phyloP scores from a whole-genome alignment of 306 rosid species.

The Cucumis melo region DNA sequence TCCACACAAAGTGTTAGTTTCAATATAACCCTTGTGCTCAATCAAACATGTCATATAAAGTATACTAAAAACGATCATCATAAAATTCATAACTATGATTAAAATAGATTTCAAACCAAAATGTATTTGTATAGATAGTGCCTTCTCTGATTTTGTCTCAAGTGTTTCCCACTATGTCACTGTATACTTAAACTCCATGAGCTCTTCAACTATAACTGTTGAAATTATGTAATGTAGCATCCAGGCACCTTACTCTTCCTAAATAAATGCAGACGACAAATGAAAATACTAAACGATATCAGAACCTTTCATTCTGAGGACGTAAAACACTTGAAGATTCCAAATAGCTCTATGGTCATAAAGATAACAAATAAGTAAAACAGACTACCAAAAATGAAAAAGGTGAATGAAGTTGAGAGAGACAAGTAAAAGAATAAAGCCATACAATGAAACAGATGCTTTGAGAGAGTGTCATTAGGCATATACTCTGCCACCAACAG shows the following conservation, averaged over 20 bases:
- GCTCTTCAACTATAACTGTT: not conserved
- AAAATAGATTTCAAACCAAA: not conserved
- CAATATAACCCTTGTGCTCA: not conserved
- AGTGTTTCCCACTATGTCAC: not conserved
- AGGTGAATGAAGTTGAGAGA: not conserved
- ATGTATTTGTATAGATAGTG: not conserved
- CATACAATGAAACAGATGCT: slow-evolving; percentile 24
- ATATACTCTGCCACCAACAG: slow-evolving; percentile 25
- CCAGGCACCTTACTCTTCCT: not conserved
- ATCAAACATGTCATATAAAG: too few relatives aligned
- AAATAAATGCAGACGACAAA: not conserved
- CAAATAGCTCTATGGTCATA: not conserved
- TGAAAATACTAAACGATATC: not conserved
- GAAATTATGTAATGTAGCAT: not conserved
- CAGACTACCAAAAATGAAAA: not conserved
- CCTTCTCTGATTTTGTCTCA: not conserved
- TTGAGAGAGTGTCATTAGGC: slow-evolving; percentile 26
- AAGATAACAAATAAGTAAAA: not conserved
- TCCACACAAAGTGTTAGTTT: not conserved
- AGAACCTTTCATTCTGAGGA: not conserved
- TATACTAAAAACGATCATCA: too few relatives aligned
- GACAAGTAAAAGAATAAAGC: not conserved
- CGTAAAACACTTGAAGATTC: not conserved
- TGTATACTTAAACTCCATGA: not conserved
- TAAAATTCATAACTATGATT: not conserved